Conservation (phyloP, 208 protist genomes). For the Plasmodiophora brassicae region DNA sequence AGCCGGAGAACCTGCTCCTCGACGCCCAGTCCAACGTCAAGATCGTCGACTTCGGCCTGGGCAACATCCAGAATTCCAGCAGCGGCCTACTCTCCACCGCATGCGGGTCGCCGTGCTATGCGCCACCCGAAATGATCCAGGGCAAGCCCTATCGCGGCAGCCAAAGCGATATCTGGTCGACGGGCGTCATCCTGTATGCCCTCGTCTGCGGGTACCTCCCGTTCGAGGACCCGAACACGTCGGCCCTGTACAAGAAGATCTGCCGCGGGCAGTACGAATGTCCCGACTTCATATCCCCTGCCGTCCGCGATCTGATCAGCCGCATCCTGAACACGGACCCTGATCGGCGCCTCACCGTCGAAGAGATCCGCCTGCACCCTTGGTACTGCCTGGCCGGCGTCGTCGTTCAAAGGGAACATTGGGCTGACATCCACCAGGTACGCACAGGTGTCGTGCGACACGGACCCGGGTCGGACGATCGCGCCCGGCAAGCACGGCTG, state of each 20-base stretch:
- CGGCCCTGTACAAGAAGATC: conserved; percentile 47
- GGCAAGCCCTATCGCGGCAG: conserved; percentile 58
- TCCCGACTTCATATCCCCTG: conserved; percentile 40
- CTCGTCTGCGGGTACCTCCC: conserved; percentile 61
- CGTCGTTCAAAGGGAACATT: too few species aligned
- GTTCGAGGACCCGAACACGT: conserved; percentile 56
- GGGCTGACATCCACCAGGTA: too few species aligned
- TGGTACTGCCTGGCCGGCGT: too few species aligned
- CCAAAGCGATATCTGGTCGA: conserved; percentile 60
- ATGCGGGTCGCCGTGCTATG: conserved; percentile 62
- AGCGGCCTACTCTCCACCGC: conserved; percentile 51
- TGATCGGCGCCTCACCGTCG: conserved; percentile 38
- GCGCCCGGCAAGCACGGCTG: background rate
- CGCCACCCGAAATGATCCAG: conserved; percentile 60
- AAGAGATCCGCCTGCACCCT: conserved; percentile 37
- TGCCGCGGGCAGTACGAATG: conserved; percentile 35
- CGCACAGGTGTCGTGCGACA: background rate
- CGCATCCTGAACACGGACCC: conserved; percentile 51
- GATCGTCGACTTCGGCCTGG: conserved; percentile 63
- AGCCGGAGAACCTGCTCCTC: conserved; percentile 59
- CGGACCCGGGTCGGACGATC: background rate
- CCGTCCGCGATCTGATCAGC: conserved; percentile 42
- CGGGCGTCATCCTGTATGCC: conserved; percentile 62
- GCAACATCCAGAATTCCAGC: conserved; percentile 38
- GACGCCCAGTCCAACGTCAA: conserved; percentile 52